Base-by-base conservation (phyloP, 2,329 filamentous ascomycete genomes). In the Fusarium redolens region DNA sequence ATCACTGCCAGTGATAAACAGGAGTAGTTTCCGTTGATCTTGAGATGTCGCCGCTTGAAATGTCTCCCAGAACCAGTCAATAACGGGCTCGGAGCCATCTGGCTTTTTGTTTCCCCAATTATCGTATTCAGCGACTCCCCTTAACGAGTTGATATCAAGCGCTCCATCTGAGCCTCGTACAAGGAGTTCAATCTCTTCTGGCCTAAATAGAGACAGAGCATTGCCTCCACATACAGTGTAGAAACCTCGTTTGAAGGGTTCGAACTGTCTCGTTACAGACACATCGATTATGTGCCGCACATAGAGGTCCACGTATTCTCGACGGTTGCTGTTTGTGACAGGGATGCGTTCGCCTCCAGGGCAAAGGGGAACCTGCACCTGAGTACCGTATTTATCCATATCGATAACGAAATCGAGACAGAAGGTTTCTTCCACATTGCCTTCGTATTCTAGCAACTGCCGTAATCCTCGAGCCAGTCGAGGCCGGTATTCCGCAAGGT, bases 161-260 rank as follows among this genome's bases (percentile, higher is more conserved):
- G 90, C 84, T 78, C 97, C 95, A 72, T 97, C 94, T 12, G 93
- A 96, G 15, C 95, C 95, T 57, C 95, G 88, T 9, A 98, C 89
- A 2, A 97, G 87, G 7, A 97, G 88, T 80, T 97, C 95, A 69
- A 98, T 97, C 80, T 98, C 95, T 79, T 97, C 95, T 0, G 95
- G 92, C 20, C 93, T 90, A 81, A 97, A 97, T 4, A 98, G 87
- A 2, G 92, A 94, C 40, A 97, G 86, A 1, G 95, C 95, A 79
- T 96, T 97, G 40, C 95, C 94, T 40, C 92, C 93, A 79, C 94
- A 97, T 33, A 97, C 94, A 0, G 93, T 97, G 80, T 94, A 98
- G 82, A 98, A 98, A 2, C 95, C 95, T 61, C 95, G 90, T 79
- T 96, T 96, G 86, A 98, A 98, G 1, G 95, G 95, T 79, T 97